Evolutionary conservation across 208 protist genomes (phyloP), one percentile per base, ranked within the genome.

Genomic region (Trypanosoma theileri): DNA sequence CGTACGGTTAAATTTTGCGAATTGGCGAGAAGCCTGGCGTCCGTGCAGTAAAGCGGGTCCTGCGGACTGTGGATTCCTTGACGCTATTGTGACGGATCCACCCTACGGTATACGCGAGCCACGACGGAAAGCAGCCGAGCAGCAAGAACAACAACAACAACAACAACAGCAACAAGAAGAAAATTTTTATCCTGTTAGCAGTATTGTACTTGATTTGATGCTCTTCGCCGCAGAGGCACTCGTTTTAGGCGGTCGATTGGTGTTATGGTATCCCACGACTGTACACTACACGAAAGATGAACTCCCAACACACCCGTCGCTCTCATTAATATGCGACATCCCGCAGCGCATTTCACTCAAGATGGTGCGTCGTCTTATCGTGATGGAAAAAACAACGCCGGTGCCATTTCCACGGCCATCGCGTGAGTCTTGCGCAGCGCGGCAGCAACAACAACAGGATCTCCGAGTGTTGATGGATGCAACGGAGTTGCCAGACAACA

Each of bases 261-360:
- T 92, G 53, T 98, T 96, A 72, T 98, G 96, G 96, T 91, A 98
- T 75, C 93, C 97, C 31, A 98, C 96, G 14, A 98, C 95, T 11
- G 73, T 84, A 59, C 67, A 75, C 44, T 98, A 96, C 77, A 92
- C 82, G 24, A 62, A 81, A 48, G 87, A 81, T 14, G 95, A 98
- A 76, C 73, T 98, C 19, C 96, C 97, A 13, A 82, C 63, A 35
- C 96, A 98, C 72, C 97, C 97, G 19, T 97, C 85, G 19, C 66
- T 98, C 53, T 58, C 63, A 35, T 59, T 98, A 6, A 46, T 91
- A 1, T 61, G 76, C 55, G 86, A 96, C 65, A 77, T 84, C 11
- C 80, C 83, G 16, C 96, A 98, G 69, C 75, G 79, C 3, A 42
- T 98, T 19, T 96, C 87, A 0, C 80, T 95, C 1, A 95, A 95